These are phyloP conservation scores for Fusarium succisae DNA, from an alignment of 2,329 filamentous ascomycete genomes.

Conservation along the genomic window DNA sequence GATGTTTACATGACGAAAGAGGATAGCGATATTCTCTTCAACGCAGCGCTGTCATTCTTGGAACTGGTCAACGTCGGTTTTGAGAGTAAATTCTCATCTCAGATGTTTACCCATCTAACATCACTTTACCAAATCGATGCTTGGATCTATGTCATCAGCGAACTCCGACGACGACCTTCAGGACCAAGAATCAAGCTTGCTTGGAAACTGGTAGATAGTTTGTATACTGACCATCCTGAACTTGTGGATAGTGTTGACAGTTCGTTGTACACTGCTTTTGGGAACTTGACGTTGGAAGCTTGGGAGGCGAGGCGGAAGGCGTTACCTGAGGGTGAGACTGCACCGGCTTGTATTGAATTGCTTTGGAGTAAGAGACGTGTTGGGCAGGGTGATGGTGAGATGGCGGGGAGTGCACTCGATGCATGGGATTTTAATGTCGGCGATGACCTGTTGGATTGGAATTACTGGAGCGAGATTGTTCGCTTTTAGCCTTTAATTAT, in stretches of 20 bases:
- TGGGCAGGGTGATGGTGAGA: background rate
- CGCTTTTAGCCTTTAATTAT: conserved; percentile 4
- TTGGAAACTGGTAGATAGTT: conserved; percentile 40
- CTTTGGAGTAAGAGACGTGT: conserved; percentile 7
- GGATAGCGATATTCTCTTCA: conserved; percentile 41
- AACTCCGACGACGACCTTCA: conserved; percentile 36
- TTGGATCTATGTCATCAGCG: conserved; percentile 46
- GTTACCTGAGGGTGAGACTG: background rate
- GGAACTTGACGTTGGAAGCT: conserved; percentile 31
- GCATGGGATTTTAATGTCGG: conserved; percentile 3
- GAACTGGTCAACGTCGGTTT: conserved; percentile 35
- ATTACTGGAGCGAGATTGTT: conserved; percentile 34
- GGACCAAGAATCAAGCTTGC: conserved; percentile 33
- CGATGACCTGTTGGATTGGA: conserved; percentile 27
- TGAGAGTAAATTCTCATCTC: conserved; percentile 42
- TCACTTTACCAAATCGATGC: conserved; percentile 44
- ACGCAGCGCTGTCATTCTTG: conserved; percentile 35
- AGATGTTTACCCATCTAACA: conserved; percentile 43
- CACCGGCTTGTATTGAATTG: conserved; percentile 15
- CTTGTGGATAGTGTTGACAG: conserved; percentile 3
- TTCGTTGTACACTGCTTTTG: conserved; percentile 12
- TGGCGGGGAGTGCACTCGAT: background rate
- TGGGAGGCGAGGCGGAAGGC: conserved; percentile 32
- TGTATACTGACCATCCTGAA: conserved; percentile 40
- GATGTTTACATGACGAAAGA: conserved; percentile 24